Evolutionary conservation across 2,329 filamentous ascomycete species (phyloP).

Genomic region (Ophiocordyceps camponoti-saundersi): DNA sequence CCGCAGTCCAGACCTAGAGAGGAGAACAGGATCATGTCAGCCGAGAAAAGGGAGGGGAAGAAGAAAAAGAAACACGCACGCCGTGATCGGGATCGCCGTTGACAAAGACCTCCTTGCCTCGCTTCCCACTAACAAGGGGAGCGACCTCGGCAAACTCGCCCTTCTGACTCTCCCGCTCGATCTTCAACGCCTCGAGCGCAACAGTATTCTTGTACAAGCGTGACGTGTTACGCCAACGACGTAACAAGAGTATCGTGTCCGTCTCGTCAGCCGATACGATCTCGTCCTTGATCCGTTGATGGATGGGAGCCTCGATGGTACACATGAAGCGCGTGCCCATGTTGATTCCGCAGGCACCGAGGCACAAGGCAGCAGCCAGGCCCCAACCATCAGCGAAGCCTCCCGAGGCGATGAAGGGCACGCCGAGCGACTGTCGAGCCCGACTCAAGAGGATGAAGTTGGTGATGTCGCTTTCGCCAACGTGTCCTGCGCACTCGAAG

Average conservation of each 20-base stretch:
- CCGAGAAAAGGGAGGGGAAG: neutral
- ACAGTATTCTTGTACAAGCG: constrained; percentile 86
- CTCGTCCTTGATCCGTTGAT: constrained; percentile 81
- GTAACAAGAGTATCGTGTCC: constrained; percentile 74
- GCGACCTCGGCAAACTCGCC: constrained; percentile 85
- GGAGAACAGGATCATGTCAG: constrained; percentile 6
- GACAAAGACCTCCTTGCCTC: constrained; percentile 78
- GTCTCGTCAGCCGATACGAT: constrained; percentile 83
- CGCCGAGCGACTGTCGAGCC: constrained; percentile 65
- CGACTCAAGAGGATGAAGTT: constrained; percentile 78
- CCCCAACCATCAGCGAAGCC: constrained; percentile 93
- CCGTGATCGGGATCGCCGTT: constrained; percentile 85
- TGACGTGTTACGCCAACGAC: constrained; percentile 86
- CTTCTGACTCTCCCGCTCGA: constrained; percentile 67
- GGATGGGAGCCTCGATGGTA: constrained; percentile 83
- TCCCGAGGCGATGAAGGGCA: constrained; percentile 90
- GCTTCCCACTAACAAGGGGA: constrained; percentile 73
- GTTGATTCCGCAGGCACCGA: constrained; percentile 89
- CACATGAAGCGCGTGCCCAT: constrained; percentile 99
- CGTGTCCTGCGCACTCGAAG: constrained; percentile 89
- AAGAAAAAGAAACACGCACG: constrained; percentile 35
- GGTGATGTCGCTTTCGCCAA: constrained; percentile 74
- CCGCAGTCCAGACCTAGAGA: constrained; percentile 79
- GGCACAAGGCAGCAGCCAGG: constrained; percentile 71
- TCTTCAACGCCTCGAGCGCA: constrained; percentile 57